Base-by-base conservation (phyloP, 208 protist genomes). In the Naegleria fowleri region DNA sequence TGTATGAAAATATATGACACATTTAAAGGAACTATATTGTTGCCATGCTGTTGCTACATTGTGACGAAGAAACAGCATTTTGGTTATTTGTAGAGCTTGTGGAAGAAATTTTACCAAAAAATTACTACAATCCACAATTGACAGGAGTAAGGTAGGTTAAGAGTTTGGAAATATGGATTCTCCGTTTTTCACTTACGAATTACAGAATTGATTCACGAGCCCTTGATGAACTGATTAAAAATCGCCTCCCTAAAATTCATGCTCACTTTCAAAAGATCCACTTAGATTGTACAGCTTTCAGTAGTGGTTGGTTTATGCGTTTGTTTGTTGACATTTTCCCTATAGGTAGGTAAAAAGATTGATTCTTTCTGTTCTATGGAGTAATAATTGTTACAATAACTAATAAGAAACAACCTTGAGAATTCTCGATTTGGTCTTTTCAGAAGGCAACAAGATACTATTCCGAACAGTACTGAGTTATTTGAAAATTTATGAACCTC, bases 261-360 rank as follows among this genome's bases (percentile, higher is more conserved):
- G 43, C 89, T 0, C 93, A 95, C 83, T 76, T 95, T 9, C 5
- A 92, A 29, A 88, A 92, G 0, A 39, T 43, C 33, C 16, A 86
- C 7, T 90, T 95, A 22, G 91, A 90, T 5, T 29, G 93, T 22
- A 67, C 90, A 19, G 43, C 94, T 19, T 39, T 94, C 3, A 91
- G 90, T 36, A 94, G 92, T 19, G 93, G 95, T 41, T 95, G 94
- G 93, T 95, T 95, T 43, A 91, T 95, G 86, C 94, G 94, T 79
- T n/a, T 95, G 16, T 95, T 95, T 90, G 87, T 95, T 58, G 92
- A 90, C 33, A 89, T 93, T n/a, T 89, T 95, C 15, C 93, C 93
- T 33, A 91, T 92, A n/a, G 91, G 55, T 67, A 67, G 1, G 55
- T 67, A 2, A 67, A 29, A 67, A 19, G 5, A 58, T 58, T 58